These are phyloP conservation scores for Herpetomonas tarakana DNA, from an alignment of 208 protist genomes.

Conservation along the genomic window DNA sequence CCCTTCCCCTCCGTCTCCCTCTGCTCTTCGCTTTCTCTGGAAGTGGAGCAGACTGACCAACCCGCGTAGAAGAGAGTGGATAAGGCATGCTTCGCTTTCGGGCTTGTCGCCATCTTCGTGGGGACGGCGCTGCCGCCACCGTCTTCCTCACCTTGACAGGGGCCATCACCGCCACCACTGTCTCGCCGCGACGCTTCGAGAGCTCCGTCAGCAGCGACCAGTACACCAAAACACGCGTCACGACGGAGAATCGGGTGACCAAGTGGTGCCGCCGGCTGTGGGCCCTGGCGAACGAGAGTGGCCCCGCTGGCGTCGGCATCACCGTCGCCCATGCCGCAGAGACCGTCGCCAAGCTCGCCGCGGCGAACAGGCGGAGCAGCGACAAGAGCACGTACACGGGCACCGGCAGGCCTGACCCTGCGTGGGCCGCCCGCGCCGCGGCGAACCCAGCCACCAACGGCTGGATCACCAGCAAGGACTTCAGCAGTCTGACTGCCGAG, in stretches of 20 bases:
- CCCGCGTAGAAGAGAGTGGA: too few relatives aligned
- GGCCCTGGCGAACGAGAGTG: slow-evolving; percentile 26
- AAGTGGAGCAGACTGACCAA: too few relatives aligned
- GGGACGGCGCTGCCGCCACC: too few relatives aligned
- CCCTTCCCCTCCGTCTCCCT: too few relatives aligned
- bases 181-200: too few relatives aligned
- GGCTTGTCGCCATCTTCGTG: too few relatives aligned
- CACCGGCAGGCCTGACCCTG: not conserved
- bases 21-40: too few relatives aligned
- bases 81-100: too few relatives aligned
- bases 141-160: too few relatives aligned
- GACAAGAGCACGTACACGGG: not conserved
- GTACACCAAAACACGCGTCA: slow-evolving; percentile 1
- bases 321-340: not conserved
- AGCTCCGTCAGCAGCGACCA: not conserved
- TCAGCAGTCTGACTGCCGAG: slow-evolving; percentile 9
- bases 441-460: not conserved
- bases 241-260: slow-evolving; percentile 54
- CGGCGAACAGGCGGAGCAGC: not conserved
- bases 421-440: not conserved
- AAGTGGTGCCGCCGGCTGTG: slow-evolving; percentile 72
- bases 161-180: too few relatives aligned
- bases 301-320: not conserved
- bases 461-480: not conserved
- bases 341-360: not conserved